Evolutionary conservation across 2,329 filamentous ascomycete genomes (phyloP).

Genomic region (Talaromyces pinophilus): DNA sequence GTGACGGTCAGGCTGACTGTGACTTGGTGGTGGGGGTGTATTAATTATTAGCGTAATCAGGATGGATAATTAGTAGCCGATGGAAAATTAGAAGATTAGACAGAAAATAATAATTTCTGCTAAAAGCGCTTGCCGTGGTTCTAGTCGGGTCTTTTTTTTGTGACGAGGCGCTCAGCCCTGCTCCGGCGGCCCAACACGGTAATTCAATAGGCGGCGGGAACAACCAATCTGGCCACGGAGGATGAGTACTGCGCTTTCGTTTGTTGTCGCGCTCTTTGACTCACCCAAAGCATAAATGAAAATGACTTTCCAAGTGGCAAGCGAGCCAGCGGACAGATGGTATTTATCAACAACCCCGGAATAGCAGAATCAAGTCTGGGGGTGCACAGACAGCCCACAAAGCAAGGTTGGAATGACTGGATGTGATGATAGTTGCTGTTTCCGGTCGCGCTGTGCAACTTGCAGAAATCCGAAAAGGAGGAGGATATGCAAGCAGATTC

Average conservation of each 20-base stretch:
- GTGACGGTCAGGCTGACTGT: constrained; percentile 20
- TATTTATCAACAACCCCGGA: constrained; percentile 1
- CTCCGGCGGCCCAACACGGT: constrained; percentile 4
- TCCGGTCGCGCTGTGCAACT: neutral
- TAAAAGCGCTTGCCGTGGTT: constrained; percentile 17
- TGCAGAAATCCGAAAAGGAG: neutral
- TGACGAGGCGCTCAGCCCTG: constrained; percentile 13
- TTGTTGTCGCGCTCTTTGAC: neutral
- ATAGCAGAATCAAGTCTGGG: neutral
- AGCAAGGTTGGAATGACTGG: constrained; percentile 15
- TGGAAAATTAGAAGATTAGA: neutral
- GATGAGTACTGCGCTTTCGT: neutral
- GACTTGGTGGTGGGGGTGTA: constrained; percentile 5
- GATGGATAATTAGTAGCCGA: constrained; percentile 3
- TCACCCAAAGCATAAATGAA: neutral
- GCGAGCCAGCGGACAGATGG: neutral
- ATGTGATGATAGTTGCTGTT: neutral
- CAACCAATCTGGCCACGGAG: neutral
- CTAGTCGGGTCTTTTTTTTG: constrained; percentile 13
- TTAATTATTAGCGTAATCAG: neutral
- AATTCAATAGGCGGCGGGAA: neutral
- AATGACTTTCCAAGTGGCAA: neutral
- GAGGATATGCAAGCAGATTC: constrained; percentile 10
- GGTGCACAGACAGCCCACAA: constrained; percentile 3
- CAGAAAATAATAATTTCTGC: neutral